Evolutionary conservation across 331 rosid species (phyloP).

Genomic region (Acacia pycnantha): DNA sequence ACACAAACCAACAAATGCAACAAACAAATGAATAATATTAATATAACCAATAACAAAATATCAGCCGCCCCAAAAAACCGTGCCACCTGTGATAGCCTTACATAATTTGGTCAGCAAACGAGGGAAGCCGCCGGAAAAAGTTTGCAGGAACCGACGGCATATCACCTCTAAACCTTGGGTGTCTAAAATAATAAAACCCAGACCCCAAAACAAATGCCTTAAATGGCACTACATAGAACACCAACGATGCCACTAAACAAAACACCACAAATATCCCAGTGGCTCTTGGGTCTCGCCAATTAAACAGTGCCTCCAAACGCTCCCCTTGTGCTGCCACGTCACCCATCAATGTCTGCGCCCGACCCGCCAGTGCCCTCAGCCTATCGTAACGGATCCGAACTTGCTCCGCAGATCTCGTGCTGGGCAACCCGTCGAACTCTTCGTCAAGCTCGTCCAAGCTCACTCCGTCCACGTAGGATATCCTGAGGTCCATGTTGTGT

Average conservation of each 20-base stretch:
- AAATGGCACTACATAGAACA: slow-evolving; percentile 71
- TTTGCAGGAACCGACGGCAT: slow-evolving; percentile 76
- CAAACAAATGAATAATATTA: slow-evolving; percentile 13
- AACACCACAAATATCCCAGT: slow-evolving; percentile 76
- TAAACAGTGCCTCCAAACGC: slow-evolving; percentile 71
- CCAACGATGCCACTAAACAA: slow-evolving; percentile 62
- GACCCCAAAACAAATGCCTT: slow-evolving; percentile 49
- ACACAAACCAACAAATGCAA: neutral
- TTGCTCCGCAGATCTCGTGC: slow-evolving; percentile 43
- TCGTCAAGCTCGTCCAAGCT: slow-evolving; percentile 76
- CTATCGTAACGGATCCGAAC: slow-evolving; percentile 70
- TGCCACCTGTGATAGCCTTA: slow-evolving; percentile 13
- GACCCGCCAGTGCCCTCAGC: slow-evolving; percentile 66
- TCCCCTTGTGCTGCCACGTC: slow-evolving; percentile 95
- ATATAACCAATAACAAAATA: neutral
- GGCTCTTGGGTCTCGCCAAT: slow-evolving; percentile 87
- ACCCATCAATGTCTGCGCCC: slow-evolving; percentile 72
- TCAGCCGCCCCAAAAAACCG: neutral
- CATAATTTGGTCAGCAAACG: slow-evolving; percentile 76
- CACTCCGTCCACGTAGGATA: slow-evolving; percentile 71
- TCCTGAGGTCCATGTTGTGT: slow-evolving; percentile 55
- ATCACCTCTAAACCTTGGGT: slow-evolving; percentile 77
- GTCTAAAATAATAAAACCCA: slow-evolving; percentile 72
- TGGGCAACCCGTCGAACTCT: slow-evolving; percentile 80
- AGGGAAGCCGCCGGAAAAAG: slow-evolving; percentile 77